These are phyloP conservation scores for Clarireedia hainanense DNA, from an alignment of 2,329 filamentous ascomycete genomes.

Conservation along the genomic window DNA sequence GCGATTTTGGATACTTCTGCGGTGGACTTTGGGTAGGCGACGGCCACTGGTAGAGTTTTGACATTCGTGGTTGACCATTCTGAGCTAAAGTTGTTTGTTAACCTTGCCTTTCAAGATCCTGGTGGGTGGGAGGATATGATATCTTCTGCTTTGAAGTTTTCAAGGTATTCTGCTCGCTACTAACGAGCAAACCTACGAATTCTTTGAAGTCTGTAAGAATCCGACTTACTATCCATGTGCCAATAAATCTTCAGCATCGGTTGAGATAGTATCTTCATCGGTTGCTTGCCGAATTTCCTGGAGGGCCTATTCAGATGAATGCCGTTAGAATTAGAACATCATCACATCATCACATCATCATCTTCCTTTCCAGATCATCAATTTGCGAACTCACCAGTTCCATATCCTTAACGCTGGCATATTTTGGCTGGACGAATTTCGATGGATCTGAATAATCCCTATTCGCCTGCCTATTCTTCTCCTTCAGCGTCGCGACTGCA, in stretches of 20 bases:
- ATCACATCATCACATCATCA: background rate
- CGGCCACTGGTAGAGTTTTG: conserved; percentile 52
- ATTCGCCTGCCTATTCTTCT: conserved; percentile 3
- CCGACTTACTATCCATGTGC: conserved; percentile 46
- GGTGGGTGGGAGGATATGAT: too few species aligned
- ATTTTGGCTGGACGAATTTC: conserved; percentile 29
- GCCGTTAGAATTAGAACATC: background rate
- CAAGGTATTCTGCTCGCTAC: background rate
- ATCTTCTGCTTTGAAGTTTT: too few species aligned
- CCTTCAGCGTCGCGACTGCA: conserved; percentile 12
- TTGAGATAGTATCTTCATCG: conserved; percentile 51
- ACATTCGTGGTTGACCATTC: conserved; percentile 58
- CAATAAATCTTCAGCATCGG: conserved; percentile 52
- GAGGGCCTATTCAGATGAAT: conserved; percentile 38
- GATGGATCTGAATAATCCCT: conserved; percentile 24
- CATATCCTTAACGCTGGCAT: conserved; percentile 43
- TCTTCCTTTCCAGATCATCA: background rate
- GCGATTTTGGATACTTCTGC: conserved; percentile 52
- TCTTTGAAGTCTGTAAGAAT: background rate
- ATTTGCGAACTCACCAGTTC: conserved; percentile 35
- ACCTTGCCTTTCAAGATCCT: too few species aligned
- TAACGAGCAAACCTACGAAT: background rate
- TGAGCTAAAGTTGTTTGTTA: conserved; percentile 30
- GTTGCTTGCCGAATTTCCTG: conserved; percentile 44
- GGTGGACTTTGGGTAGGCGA: conserved; percentile 55